Evolutionary conservation across 495 filamentous ascomycete genomes (phyloP).

Genomic region (Cryomyces minteri): DNA sequence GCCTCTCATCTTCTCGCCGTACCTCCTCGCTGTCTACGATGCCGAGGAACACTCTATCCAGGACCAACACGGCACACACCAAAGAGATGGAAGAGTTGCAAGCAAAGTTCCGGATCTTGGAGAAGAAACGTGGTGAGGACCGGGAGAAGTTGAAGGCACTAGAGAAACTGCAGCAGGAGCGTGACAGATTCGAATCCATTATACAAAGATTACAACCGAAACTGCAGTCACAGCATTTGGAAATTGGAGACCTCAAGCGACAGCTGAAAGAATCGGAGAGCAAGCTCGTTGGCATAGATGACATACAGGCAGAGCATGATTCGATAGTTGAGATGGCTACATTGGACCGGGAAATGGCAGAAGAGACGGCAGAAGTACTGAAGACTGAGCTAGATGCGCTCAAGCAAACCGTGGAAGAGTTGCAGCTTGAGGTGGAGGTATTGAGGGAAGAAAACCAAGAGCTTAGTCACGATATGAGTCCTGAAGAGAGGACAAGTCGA

Average conservation of each 20-base stretch:
- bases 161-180: too few species aligned
- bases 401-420: constrained; percentile 57
- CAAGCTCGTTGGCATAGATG: constrained; percentile 47
- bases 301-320: constrained; percentile 65
- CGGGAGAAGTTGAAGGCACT: too few species aligned
- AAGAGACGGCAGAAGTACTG: constrained; percentile 68
- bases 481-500: constrained; percentile 69
- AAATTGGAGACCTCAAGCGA: constrained; percentile 55
- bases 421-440: constrained; percentile 75
- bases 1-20: too few species aligned
- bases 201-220: constrained; percentile 87
- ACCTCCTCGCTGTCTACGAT: too few species aligned
- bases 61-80: too few species aligned
- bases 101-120: too few species aligned
- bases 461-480: constrained; percentile 62
- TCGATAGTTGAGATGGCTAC: constrained; percentile 70
- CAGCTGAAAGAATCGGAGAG: constrained; percentile 58
- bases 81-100: too few species aligned
- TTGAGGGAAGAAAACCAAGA: constrained; percentile 76
- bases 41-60: too few species aligned
- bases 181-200: constrained; percentile 74
- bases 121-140: too few species aligned
- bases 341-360: constrained; percentile 89
- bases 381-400: constrained; percentile 68
- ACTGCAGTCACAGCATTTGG: constrained; percentile 70